These are phyloP conservation scores for Apophysomyces variabilis DNA, from an alignment of 371 early-diverging fungal genomes.

Conservation along the genomic window DNA sequence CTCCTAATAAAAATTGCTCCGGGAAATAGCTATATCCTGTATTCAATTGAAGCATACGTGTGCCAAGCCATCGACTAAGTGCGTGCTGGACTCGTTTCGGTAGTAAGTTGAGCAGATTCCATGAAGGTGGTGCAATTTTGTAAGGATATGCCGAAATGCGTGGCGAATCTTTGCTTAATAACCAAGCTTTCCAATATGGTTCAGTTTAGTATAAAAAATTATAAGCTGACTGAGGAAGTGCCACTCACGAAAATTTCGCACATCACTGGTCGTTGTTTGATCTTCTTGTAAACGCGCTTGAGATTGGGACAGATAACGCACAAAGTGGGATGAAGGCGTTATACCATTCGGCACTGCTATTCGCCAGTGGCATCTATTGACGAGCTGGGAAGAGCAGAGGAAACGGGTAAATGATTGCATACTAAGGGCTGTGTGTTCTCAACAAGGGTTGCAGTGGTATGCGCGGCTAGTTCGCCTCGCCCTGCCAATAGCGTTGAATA, in stretches of 20 bases:
- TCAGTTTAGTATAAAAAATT: background rate
- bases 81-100: conserved; percentile 52
- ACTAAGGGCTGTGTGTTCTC: background rate
- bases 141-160: conserved; percentile 61
- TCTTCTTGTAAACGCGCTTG: conserved; percentile 5
- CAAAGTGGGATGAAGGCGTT: background rate
- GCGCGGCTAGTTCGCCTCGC: background rate
- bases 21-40: conserved; percentile 60
- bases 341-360: background rate
- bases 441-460: conserved; percentile 1
- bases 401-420: background rate
- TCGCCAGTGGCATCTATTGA: background rate
- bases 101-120: conserved; percentile 47
- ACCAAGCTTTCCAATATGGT: conserved; percentile 49
- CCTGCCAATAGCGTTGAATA: too few species aligned
- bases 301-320: background rate
- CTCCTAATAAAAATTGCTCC: conserved; percentile 64
- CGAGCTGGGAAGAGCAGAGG: background rate
- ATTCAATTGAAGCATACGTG: conserved; percentile 54
- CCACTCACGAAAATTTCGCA: conserved; percentile 18
- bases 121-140: conserved; percentile 41
- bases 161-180: conserved; percentile 41
- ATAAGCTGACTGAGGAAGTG: background rate
- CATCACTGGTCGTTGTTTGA: background rate
- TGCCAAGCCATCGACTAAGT: conserved; percentile 51